Evolutionary conservation across 2,329 filamentous ascomycete genomes (phyloP), one percentile per base, ranked within the genome.

Genomic region (Fusarium solani-melongenae): DNA sequence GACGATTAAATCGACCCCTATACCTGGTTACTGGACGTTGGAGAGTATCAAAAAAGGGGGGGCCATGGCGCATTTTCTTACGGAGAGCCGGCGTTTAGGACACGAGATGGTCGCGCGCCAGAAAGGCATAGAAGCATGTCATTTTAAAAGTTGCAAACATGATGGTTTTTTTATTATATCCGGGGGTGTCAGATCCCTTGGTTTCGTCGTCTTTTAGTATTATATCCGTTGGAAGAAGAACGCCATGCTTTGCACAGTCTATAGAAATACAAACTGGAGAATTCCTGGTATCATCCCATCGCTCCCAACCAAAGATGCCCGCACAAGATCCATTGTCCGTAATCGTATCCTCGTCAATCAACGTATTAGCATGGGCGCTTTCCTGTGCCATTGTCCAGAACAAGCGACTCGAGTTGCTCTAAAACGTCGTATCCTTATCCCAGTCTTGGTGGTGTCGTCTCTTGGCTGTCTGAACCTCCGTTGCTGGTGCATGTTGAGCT

Each of bases 1-100:
- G 95, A 98, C 3, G 94, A 97, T 79, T 97, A 90, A 84, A 77
- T 17, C 29, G 17, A 15, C 9, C 27, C 17, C 20, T 44, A 20
- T 36, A 20, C 29, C 51, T 62, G 59, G 33, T 64, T 62, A 61
- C 4, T 66, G 31, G 36, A 34, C 9, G 34, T 41, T 41, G 29
- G 49, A 49, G n/a, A 49, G 11, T 36, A 29, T 17, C 36, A 46
- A 64, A 66, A 58, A 44, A n/a, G 41, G 39, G 24, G 51, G 63
- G 63, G 41, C 58, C 46, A 65, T 24, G 41, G 56, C 63, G 69
- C 44, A 70, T 72, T 69, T 34, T 64, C 55, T 72, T 66, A 70
- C 46, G 24, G 61, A 77, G 66, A 78, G 76, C 76, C 75, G 78
- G 76, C 75, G 74, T 78, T 78, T 69, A 46, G 75, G 69, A 67